phyloP scores from a whole-genome alignment of 164 flowering plant species.

The Vitis amurensis region DNA sequence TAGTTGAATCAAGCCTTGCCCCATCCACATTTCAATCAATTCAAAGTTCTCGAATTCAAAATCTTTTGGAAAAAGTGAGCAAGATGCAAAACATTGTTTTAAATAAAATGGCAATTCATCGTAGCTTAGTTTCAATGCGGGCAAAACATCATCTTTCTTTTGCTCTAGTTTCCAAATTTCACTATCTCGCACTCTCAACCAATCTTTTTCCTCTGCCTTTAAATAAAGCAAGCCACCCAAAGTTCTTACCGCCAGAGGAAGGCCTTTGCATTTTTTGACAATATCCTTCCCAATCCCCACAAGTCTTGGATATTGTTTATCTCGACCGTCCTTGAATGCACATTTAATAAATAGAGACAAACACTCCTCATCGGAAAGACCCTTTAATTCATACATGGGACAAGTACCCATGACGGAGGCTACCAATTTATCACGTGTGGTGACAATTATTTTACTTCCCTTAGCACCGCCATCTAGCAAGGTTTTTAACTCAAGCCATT shows the following conservation, averaged over 20 bases:
- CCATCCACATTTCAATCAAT: neutral
- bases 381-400: neutral
- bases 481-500: neutral
- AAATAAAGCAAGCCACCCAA: neutral
- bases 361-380: neutral
- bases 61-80: neutral
- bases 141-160: neutral
- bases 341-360: neutral
- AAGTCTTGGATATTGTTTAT: neutral
- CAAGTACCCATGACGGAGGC: neutral
- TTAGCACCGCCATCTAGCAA: neutral
- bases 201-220: neutral
- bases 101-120: neutral
- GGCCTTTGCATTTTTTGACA: slow-evolving; percentile 11
- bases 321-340: neutral
- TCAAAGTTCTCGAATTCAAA: too few relatives aligned
- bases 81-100: neutral
- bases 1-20: neutral
- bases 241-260: neutral
- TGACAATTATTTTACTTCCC: neutral
- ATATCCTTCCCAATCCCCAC: neutral
- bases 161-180: neutral
- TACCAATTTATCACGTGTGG: neutral
- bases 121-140: neutral
- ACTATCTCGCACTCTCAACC: neutral